Base-by-base conservation (phyloP, 805 yeast species). In the Candida ortonii region DNA sequence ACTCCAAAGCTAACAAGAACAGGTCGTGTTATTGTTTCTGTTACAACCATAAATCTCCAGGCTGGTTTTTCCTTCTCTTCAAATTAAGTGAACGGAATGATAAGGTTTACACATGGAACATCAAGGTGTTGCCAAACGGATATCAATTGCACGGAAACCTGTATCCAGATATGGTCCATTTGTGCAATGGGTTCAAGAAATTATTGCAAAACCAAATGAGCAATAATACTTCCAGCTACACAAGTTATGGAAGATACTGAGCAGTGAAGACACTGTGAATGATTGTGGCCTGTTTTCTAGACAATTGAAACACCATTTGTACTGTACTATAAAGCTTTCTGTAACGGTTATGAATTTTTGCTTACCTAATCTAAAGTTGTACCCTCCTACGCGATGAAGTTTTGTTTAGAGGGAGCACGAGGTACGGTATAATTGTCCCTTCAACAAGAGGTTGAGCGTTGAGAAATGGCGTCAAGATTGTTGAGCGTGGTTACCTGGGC, bases 141-240 rank as follows among this genome's bases (percentile, higher is more conserved):
- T 90, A 76, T 54, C 79, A 77, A 53, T 67, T 93, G 55, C 80
- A 78, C 56, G 80, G 80, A 11, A 85, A 84, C 54, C 73, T 78
- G 18, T 93, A 93, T 57, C 90, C 96, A n/a, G 88, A 84, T 59
- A 88, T 90, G 70, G 78, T 78, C 44, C 76, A 82, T 38, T 71
- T 93, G 51, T 84, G 96, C 66, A 93, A 93, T 53, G 99, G 99
- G 12, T 93, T 93, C 78, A 93, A 93, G 68, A 83, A 46, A 24
- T 40, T 55, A 35, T 43, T 52, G 15, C 61, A 49, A 38, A 57
- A 50, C 40, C 59, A 57, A 42, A 28, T 55, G 45, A 41, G 43
- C 36, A 47, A 38, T 33, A 37, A 48, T 30, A 43, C 37, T 31
- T 38, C 35, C 29, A 36, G 36, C 23, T 36, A 46, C 31, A 44